These are phyloP conservation scores for Fusarium sororula DNA, from an alignment of 2,329 filamentous ascomycete genomes.

Conservation along the genomic window DNA sequence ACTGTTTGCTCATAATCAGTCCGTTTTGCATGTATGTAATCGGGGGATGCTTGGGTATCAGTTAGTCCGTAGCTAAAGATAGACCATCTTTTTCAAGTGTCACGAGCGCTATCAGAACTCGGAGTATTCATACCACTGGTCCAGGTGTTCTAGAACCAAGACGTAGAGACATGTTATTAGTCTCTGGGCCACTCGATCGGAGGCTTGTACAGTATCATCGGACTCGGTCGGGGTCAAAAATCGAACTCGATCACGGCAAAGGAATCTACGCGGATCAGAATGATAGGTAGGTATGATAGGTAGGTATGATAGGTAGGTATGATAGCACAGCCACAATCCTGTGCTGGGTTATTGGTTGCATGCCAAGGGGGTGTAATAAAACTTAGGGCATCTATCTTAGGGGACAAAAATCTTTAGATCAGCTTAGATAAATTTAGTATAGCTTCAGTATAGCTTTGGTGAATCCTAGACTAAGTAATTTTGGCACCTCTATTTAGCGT, in stretches of 20 bases:
- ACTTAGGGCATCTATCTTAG: too few species aligned
- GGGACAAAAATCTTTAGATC: too few species aligned
- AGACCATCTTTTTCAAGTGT: not conserved
- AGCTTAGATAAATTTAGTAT: too few species aligned
- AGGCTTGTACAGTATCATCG: not conserved
- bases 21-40: not conserved
- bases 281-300: not conserved
- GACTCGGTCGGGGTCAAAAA: not conserved
- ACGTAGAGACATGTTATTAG: not conserved
- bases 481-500: too few species aligned
- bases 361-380: not conserved
- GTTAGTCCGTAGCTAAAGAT: not conserved
- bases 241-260: not conserved
- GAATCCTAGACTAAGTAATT: too few species aligned
- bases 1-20: not conserved
- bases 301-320: not conserved
- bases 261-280: not conserved
- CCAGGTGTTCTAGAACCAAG: not conserved
- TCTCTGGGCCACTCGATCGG: not conserved
- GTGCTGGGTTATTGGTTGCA: not conserved
- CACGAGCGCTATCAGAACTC: not conserved
- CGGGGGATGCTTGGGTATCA: not conserved
- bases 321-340: constrained; percentile 23
- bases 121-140: not conserved
- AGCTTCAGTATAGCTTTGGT: too few species aligned